Percentiles rank a stretch among this genome's conserved stretches.
phyloP scores from a whole-genome alignment of 129 eudicot species.

The Daucus carota region DNA sequence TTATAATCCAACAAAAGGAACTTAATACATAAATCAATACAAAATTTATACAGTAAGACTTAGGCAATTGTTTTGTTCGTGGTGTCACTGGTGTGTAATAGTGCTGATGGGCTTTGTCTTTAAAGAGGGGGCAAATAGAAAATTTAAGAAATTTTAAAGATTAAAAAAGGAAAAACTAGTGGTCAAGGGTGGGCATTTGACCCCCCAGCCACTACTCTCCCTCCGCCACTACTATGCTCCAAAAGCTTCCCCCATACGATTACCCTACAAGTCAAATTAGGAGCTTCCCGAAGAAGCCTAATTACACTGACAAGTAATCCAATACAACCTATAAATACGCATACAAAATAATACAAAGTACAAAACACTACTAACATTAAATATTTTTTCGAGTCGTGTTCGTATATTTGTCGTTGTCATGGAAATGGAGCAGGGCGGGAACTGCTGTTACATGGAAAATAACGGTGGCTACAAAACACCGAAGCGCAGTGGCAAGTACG shows the following conservation, averaged over 20 bases:
- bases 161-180: too few relatives aligned
- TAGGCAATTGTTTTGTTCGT: too few relatives aligned
- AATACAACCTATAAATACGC: not conserved
- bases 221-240: too few relatives aligned
- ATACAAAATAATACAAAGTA: not conserved
- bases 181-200: too few relatives aligned
- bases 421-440: conserved; percentile 32
- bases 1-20: too few relatives aligned
- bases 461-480: conserved; percentile 59
- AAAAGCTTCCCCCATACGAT: conserved; percentile 22
- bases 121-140: too few relatives aligned
- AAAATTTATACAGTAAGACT: too few relatives aligned
- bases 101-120: too few relatives aligned
- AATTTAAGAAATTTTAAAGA: too few relatives aligned
- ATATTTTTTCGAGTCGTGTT: not conserved
- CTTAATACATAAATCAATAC: too few relatives aligned
- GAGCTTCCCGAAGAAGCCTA: conserved; percentile 44
- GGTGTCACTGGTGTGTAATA: too few relatives aligned
- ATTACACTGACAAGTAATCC: not conserved
- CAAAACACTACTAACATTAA: not conserved
- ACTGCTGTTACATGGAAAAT: not conserved
- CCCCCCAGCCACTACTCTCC: too few relatives aligned
- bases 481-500: conserved; percentile 16
- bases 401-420: not conserved
- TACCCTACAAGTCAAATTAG: not conserved